A percentile compares a stretch with the other conserved stretches of the same genome.
phyloP scores from a whole-genome alignment of 225 moss, liverwort and hornwort species.

The Pseudoscleropodium purum region DNA sequence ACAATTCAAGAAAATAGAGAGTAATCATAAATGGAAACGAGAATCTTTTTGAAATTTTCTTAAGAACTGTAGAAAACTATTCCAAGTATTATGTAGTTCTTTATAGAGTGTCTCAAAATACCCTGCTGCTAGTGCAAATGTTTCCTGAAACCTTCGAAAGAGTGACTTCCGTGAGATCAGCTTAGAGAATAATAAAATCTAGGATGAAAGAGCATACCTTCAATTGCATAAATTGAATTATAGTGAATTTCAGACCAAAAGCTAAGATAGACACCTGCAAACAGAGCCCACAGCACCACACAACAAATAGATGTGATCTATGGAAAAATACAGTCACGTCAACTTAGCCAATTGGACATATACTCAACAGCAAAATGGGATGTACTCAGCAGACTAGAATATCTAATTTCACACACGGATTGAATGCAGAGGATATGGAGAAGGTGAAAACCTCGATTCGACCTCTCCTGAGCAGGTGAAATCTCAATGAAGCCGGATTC shows the following conservation, averaged over 20 bases:
- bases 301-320: not conserved
- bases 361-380: not conserved
- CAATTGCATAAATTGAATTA: slow-evolving; percentile 73
- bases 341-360: not conserved
- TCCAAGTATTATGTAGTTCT: not conserved
- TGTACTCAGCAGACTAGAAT: not conserved
- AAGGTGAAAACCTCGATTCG: slow-evolving; percentile 34
- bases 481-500: slow-evolving; percentile 80
- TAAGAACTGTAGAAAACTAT: not conserved
- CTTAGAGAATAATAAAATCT: not conserved
- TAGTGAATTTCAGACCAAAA: slow-evolving; percentile 97
- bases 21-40: not conserved
- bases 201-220: slow-evolving; percentile 42
- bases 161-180: not conserved
- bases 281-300: not conserved
- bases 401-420: not conserved
- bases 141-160: not conserved
- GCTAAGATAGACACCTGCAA: slow-evolving; percentile 78
- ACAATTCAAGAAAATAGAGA: not conserved
- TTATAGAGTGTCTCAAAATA: not conserved
- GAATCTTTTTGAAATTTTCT: not conserved
- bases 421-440: not conserved
- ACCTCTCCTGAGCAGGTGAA: slow-evolving; percentile 36
- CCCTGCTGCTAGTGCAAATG: not conserved
- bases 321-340: not conserved